These are phyloP conservation scores for Amanita rimosa DNA, from an alignment of 768 basidiomycete species.

Conservation along the genomic window DNA sequence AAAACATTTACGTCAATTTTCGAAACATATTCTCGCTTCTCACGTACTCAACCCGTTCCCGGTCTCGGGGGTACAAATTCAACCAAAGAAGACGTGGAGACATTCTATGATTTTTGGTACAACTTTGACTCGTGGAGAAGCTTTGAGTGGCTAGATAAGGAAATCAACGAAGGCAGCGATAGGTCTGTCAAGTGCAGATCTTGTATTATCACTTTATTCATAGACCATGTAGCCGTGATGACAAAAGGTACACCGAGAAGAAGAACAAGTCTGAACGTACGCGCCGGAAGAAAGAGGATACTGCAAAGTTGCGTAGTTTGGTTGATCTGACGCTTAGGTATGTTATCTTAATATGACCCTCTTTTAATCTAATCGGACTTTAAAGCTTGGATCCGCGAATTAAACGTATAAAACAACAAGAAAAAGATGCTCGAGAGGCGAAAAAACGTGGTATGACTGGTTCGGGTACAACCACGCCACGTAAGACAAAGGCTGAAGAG, in stretches of 20 bases:
- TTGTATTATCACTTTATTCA: neutral
- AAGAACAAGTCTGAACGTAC: conserved; percentile 99
- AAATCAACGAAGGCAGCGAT: conserved; percentile 95
- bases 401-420: conserved; percentile 92
- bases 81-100: conserved; percentile 74
- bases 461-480: conserved; percentile 42
- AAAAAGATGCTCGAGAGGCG: conserved; percentile 88
- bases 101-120: conserved; percentile 99
- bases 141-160: conserved; percentile 98
- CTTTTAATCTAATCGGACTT: neutral
- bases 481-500: conserved; percentile 65
- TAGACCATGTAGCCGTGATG: conserved; percentile 62
- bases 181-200: conserved; percentile 38
- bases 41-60: conserved; percentile 74
- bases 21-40: conserved; percentile 89
- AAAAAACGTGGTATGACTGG: conserved; percentile 54
- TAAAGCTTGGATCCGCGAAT: conserved; percentile 78
- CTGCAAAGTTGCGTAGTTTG: conserved; percentile 71
- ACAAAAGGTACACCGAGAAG: conserved; percentile 98
- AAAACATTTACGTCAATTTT: conserved; percentile 70
- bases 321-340: conserved; percentile 75
- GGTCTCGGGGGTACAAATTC: conserved; percentile 60
- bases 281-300: conserved; percentile 95
- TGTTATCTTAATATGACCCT: neutral
- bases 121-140: conserved; percentile 98